Conservation (phyloP, 257 asterid genomes). For the Ballota nigra region DNA sequence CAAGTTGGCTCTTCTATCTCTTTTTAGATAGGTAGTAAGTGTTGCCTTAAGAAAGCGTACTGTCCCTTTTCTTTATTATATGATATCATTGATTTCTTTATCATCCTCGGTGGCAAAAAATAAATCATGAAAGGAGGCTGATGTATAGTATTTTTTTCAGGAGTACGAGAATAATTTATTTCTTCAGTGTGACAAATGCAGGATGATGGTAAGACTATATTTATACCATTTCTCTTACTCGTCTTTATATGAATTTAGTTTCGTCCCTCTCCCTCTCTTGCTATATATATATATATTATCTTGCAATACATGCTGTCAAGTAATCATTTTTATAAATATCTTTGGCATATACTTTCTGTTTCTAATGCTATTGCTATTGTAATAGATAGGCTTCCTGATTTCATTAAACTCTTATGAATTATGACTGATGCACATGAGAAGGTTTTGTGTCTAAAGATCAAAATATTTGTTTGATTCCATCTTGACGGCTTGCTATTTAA, state of each 20-base stretch:
- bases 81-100: conserved; percentile 4
- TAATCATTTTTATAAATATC: conserved; percentile 13
- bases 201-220: conserved; percentile 82
- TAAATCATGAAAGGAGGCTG: conserved; percentile 17
- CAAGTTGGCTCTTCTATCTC: conserved; percentile 23
- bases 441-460: conserved; percentile 18
- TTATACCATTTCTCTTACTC: conserved; percentile 10
- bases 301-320: conserved; percentile 2
- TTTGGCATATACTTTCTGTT: conserved; percentile 11
- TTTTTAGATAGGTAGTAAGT: conserved; percentile 21
- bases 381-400: conserved; percentile 10
- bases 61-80: conserved; percentile 12
- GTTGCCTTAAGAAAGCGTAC: conserved; percentile 6
- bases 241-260: neutral
- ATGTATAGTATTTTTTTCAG: conserved; percentile 45
- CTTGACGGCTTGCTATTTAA: conserved; percentile 13
- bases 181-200: conserved; percentile 99
- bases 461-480: conserved; percentile 20
- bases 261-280: neutral
- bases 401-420: conserved; percentile 5
- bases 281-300: neutral
- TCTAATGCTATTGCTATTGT: neutral
- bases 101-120: neutral
- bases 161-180: conserved; percentile 96
- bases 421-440: neutral